phyloP scores from a whole-genome alignment of 768 basidiomycete genomes.

The Kwoniella newhampshirensis region DNA sequence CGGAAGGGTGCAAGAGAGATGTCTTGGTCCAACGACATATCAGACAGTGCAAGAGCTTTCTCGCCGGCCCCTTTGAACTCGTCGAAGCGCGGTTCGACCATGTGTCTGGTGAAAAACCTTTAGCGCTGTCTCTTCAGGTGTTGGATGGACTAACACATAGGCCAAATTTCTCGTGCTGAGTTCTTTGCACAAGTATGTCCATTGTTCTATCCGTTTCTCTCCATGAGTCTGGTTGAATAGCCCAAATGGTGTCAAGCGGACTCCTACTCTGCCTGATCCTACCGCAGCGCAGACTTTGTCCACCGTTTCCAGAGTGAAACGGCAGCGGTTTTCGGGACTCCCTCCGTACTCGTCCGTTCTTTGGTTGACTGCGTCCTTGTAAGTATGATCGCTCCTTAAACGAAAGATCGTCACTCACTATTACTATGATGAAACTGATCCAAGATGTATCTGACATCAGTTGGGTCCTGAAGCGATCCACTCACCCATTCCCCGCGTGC shows the following conservation, averaged over 20 bases:
- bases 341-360: conserved; percentile 55
- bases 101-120: conserved; percentile 16
- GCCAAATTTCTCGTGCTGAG: conserved; percentile 32
- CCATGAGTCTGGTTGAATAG: conserved; percentile 35
- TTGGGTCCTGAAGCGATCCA: too few relatives aligned
- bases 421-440: conserved; percentile 41
- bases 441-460: conserved; percentile 22
- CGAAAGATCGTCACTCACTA: conserved; percentile 7
- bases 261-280: conserved; percentile 23
- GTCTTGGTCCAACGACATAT: conserved; percentile 13
- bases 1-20: conserved; percentile 38
- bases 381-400: conserved; percentile 37
- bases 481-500: conserved; percentile 29
- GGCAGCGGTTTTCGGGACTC: conserved; percentile 51
- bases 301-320: conserved; percentile 52
- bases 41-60: conserved; percentile 22
- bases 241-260: conserved; percentile 27
- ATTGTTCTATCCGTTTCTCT: conserved; percentile 36
- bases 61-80: conserved; percentile 38
- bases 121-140: not conserved
- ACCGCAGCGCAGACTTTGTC: conserved; percentile 44
- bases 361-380: conserved; percentile 47
- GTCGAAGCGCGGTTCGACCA: conserved; percentile 48
- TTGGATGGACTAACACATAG: conserved; percentile 33
- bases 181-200: conserved; percentile 38